Evolutionary conservation across 352 stramenopile species (phyloP), one percentile per base, ranked within the genome.

Genomic region (Peronospora belbahrii): DNA sequence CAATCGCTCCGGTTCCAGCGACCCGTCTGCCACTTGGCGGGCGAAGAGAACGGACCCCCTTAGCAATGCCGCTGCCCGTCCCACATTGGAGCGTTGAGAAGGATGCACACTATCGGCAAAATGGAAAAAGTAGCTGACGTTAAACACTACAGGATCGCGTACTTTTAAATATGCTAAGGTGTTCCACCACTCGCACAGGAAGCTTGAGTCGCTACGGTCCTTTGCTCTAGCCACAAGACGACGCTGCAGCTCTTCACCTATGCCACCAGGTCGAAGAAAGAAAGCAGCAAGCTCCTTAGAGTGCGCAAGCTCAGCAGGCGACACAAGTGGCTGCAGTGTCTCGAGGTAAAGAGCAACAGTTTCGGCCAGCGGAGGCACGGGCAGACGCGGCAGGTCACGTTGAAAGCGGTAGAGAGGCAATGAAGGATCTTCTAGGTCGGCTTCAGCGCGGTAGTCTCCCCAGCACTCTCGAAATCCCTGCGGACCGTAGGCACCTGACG

Each of bases 401-500:
- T 98, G 95, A 51, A 86, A 88, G 38, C 56, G 60, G 64, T 95
- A 95, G 20, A 87, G 67, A 33, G 69, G 63, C 20, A 68, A 62
- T 15, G 70, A 67, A 8, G 64, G 11, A 40, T 67, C 45, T 37
- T 90, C 74, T 17, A 84, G 58, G 54, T 91, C 83, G 30, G 58
- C 59, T 48, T 90, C 76, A 20, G 80, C 61, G 49, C 83, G 84
- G 40, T 91, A 91, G 62, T 97, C 91, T 60, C 97, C 91, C 14
- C 59, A 70, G 64, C 97, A 97, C 50, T 98, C 87, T 62, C 96
- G 96, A 70, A 97, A 98, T 64, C 96, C 97, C 24, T 56, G 48
- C 2, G 72, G 52, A 39, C 65, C 70, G 55, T 74, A 87, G 39
- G 6, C 41, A 32, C 47, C 35, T 15, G 38, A 34, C 32, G 43